These are phyloP conservation scores for Trichoderma cornu-damae DNA, from an alignment of 2,329 filamentous ascomycete genomes.

Conservation along the genomic window DNA sequence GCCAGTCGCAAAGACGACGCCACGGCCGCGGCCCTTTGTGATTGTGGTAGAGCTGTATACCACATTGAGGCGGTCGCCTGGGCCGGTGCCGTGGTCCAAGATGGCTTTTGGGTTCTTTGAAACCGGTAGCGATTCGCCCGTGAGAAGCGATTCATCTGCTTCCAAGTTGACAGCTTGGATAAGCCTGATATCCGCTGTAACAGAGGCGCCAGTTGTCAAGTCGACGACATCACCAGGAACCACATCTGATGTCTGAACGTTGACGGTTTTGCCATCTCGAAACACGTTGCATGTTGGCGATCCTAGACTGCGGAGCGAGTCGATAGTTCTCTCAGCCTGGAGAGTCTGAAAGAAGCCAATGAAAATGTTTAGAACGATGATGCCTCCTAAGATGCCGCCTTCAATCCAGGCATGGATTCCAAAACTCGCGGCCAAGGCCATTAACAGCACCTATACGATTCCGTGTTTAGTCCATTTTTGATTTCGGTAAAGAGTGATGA, in stretches of 20 bases:
- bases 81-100: constrained; percentile 32
- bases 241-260: constrained; percentile 32
- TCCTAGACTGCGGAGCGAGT: constrained; percentile 34
- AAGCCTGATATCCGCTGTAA: constrained; percentile 50
- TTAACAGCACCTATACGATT: constrained; percentile 42
- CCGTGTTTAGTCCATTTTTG: neutral
- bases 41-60: constrained; percentile 52
- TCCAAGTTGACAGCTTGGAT: constrained; percentile 55
- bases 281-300: constrained; percentile 35
- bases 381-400: constrained; percentile 45
- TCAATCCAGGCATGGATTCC: constrained; percentile 49
- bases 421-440: constrained; percentile 53
- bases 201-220: constrained; percentile 47
- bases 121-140: constrained; percentile 54
- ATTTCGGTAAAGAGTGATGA: neutral
- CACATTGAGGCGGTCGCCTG: constrained; percentile 52
- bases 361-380: constrained; percentile 47
- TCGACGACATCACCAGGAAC: constrained; percentile 51
- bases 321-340: constrained; percentile 38
- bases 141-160: constrained; percentile 57
- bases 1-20: constrained; percentile 53
- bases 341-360: constrained; percentile 42
- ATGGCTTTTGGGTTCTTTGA: constrained; percentile 42
- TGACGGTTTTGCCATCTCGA: constrained; percentile 31
- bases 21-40: constrained; percentile 52